A percentile compares a stretch with the other conserved stretches of the same genome.
Evolutionary conservation across 257 asterid species (phyloP).

Genomic region (Salvia hispanica): DNA sequence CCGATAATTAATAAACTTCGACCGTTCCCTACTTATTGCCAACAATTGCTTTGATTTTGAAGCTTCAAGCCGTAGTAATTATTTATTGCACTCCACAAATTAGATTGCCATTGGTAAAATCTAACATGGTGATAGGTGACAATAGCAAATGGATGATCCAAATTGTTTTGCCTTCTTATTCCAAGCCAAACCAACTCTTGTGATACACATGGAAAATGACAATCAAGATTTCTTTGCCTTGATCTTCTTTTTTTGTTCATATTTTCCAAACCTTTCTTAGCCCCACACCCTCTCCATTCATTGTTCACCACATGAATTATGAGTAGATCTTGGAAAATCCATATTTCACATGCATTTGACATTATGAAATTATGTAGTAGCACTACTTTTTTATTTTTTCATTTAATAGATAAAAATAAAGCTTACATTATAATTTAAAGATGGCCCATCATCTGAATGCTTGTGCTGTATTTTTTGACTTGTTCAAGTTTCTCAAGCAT

Average conservation of each 20-base stretch:
- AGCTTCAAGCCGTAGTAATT: no score
- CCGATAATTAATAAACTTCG: no score
- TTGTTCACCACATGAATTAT: slow-evolving; percentile 8
- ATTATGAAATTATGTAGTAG: not conserved
- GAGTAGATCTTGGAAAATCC: slow-evolving; percentile 16
- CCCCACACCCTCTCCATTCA: slow-evolving; percentile 24
- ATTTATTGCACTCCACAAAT: no score
- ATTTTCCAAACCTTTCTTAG: not conserved
- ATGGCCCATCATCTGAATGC: slow-evolving; percentile 25
- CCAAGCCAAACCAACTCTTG: slow-evolving; percentile 8
- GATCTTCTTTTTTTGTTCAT: not conserved
- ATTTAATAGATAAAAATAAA: not conserved
- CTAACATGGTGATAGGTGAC: not conserved
- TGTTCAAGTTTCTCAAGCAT: not conserved
- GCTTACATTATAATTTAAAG: slow-evolving; percentile 28
- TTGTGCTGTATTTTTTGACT: slow-evolving; percentile 17
- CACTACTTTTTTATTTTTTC: not conserved
- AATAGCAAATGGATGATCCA: not conserved
- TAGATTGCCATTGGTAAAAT: not conserved
- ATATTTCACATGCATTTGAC: slow-evolving; percentile 23
- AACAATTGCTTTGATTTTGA: no score
- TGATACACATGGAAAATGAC: slow-evolving; percentile 12
- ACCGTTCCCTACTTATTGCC: no score
- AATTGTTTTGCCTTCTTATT: not conserved
- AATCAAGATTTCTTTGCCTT: not conserved